Evolutionary conservation across 306 rosid genomes (phyloP), one percentile per base, ranked within the genome.

Genomic region (Comarum palustre): DNA sequence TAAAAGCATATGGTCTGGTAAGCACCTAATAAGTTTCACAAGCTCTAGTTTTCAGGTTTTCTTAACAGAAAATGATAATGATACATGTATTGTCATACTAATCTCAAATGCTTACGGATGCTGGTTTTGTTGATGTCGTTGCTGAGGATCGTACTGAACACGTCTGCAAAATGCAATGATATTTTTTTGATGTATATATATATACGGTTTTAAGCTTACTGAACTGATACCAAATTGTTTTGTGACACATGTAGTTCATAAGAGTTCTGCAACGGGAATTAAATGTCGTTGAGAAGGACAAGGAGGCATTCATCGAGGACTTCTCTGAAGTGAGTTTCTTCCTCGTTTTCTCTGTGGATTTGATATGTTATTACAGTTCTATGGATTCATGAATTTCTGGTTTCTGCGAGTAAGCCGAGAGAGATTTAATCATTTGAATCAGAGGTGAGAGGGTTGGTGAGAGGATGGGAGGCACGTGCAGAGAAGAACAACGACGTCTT

Each of bases 91-190:
- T 48, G n/a, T 63, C 48, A n/a, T 80, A 82, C 69, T 58, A 27
- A 77, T 22, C 31, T 39, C 89, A 93, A 97, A 89, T 91, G 97
- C 92, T 94, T 15, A 66, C 72, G 73, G 84, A 82, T n/a, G 97
- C 96, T 81, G 97, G 97, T 77, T 94, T 94, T 84, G 84, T 57
- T 39, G 81, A 85, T 48, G 88, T 88, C 80, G 73, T 75, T 80
- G 88, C 83, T 15, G 96, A 91, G 82, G 97, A 94, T 77, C 89
- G 85, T 68, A 88, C 93, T 14, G 85, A 87, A 74, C 90, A 85
- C 97, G 98, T 93, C 55, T 75, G 80, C 70, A 48, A 45, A 60
- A 39, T 55, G 46, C 73, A 14, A 10, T 51, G 17, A 12, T 68
- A 43, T 22, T 47, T 57, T 32, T 74, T 39, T 68, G 38, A 17